Evolutionary conservation across 1,284 basidiomycete genomes (phyloP).

Genomic region (Rhodotorula mucilaginosa): DNA sequence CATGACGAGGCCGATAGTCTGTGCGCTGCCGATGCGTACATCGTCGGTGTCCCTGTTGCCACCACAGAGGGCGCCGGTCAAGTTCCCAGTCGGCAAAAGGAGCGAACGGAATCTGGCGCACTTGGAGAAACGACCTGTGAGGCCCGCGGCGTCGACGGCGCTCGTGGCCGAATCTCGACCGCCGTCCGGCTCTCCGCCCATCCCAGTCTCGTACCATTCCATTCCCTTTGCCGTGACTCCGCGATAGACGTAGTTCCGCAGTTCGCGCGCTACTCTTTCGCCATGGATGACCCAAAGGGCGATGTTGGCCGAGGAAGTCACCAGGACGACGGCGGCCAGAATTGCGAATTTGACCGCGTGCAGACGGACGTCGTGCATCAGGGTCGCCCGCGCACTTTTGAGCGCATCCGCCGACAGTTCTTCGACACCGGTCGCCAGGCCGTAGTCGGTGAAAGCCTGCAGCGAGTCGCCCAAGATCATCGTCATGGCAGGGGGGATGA

Average conservation of each 20-base stretch:
- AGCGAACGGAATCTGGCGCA: constrained; percentile 51
- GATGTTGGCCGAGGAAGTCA: constrained; percentile 55
- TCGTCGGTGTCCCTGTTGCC: constrained; percentile 82
- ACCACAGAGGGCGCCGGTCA: neutral
- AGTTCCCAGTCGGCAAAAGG: neutral
- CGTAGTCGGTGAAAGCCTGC: constrained; percentile 65
- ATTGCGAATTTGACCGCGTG: constrained; percentile 68
- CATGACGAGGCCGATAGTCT: constrained; percentile 71
- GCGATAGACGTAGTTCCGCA: constrained; percentile 68
- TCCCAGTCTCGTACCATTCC: constrained; percentile 81
- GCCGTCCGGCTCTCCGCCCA: constrained; percentile 61
- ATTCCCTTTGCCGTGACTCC: constrained; percentile 71
- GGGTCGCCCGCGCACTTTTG: constrained; percentile 51
- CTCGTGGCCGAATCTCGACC: constrained; percentile 52
- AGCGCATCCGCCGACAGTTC: constrained; percentile 51
- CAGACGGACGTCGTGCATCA: constrained; percentile 62
- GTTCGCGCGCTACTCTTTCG: constrained; percentile 69
- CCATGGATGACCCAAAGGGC: constrained; percentile 81
- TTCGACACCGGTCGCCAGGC: constrained; percentile 46
- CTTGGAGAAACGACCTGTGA: constrained; percentile 93
- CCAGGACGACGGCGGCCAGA: constrained; percentile 66
- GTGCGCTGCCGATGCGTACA: constrained; percentile 76
- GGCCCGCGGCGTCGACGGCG: constrained; percentile 73
- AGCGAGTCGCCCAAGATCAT: constrained; percentile 82
- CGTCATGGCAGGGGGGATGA: constrained; percentile 90